A percentile compares a stretch with the other conserved stretches of the same genome.
Evolutionary conservation across 2,329 filamentous ascomycete genomes (phyloP).

Genomic region (Acephala macrosclerotiorum): DNA sequence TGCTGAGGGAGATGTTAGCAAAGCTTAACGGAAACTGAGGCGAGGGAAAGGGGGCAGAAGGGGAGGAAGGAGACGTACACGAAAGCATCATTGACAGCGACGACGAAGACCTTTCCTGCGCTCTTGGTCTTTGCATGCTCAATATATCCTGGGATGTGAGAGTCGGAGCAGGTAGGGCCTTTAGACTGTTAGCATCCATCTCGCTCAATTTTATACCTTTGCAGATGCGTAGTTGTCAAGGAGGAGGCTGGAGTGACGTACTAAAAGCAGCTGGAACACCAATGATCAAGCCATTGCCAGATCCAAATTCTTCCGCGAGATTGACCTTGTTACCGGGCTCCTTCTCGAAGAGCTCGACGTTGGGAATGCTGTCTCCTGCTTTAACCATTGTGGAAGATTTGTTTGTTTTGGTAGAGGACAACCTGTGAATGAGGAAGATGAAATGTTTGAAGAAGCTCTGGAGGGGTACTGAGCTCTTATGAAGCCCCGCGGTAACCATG

Average conservation of each 20-base stretch:
- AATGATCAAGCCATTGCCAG: conserved; percentile 80
- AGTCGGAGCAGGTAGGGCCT: conserved; percentile 68
- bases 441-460: conserved; percentile 3
- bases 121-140: conserved; percentile 78
- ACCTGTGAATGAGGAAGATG: not conserved
- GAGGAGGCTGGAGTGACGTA: conserved; percentile 43
- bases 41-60: not conserved
- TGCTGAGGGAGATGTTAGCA: conserved; percentile 57
- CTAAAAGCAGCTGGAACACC: conserved; percentile 84
- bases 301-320: conserved; percentile 73
- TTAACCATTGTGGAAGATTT: conserved; percentile 58
- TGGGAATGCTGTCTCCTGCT: conserved; percentile 80
- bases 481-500: not conserved
- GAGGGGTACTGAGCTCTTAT: not conserved
- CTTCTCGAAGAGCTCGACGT: conserved; percentile 78
- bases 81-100: conserved; percentile 93
- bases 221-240: not conserved
- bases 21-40: not conserved
- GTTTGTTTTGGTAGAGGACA: conserved; percentile 1
- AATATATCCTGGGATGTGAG: conserved; percentile 87
- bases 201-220: too few species aligned
- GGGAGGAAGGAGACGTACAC: conserved; percentile 66
- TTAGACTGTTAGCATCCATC: conserved; percentile 9
- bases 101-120: conserved; percentile 85
- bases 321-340: conserved; percentile 91